Percentiles rank a stretch among this genome's conserved stretches.
Conservation (phyloP, 202 grass and related monocot species). For the Hordeum pubiflorum region DNA sequence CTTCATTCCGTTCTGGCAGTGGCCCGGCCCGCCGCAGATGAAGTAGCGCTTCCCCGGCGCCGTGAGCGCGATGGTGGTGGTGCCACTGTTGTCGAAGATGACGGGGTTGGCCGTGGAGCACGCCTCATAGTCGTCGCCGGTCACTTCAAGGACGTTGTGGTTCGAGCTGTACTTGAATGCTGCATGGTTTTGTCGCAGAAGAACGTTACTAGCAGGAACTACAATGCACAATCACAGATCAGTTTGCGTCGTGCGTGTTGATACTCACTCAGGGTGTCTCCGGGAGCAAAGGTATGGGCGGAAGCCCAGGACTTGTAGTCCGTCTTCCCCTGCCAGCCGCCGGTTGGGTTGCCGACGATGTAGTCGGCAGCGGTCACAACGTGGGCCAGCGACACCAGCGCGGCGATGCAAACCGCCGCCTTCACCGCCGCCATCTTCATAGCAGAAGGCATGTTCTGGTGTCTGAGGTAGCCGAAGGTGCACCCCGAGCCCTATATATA, state of each 20-base stretch:
- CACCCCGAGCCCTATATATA: not conserved
- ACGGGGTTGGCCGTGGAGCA: constrained; percentile 50
- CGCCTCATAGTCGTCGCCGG: constrained; percentile 39
- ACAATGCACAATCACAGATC: not conserved
- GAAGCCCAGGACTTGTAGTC: constrained; percentile 51
- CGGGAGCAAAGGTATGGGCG: constrained; percentile 24
- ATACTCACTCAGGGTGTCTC: constrained; percentile 66
- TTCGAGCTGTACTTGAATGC: constrained; percentile 58
- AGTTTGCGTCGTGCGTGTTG: not conserved
- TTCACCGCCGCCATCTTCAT: constrained; percentile 29
- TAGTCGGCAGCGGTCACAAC: constrained; percentile 33
- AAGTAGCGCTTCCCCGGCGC: constrained; percentile 61
- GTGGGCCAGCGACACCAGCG: constrained; percentile 7
- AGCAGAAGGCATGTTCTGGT: not conserved
- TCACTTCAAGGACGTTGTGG: constrained; percentile 67
- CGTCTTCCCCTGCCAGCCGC: constrained; percentile 57
- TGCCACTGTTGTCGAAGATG: constrained; percentile 43
- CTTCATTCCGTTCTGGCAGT: constrained; percentile 74
- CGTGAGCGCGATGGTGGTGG: constrained; percentile 45
- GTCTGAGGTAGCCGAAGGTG: not conserved
- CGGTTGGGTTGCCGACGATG: constrained; percentile 42
- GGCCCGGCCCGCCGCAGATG: constrained; percentile 63
- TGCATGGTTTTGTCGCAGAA: not conserved
- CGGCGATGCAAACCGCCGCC: constrained; percentile 2
- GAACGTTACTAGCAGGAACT: not conserved